phyloP scores from a whole-genome alignment of 495 filamentous ascomycete species.

The Tuber microsphaerosporum region DNA sequence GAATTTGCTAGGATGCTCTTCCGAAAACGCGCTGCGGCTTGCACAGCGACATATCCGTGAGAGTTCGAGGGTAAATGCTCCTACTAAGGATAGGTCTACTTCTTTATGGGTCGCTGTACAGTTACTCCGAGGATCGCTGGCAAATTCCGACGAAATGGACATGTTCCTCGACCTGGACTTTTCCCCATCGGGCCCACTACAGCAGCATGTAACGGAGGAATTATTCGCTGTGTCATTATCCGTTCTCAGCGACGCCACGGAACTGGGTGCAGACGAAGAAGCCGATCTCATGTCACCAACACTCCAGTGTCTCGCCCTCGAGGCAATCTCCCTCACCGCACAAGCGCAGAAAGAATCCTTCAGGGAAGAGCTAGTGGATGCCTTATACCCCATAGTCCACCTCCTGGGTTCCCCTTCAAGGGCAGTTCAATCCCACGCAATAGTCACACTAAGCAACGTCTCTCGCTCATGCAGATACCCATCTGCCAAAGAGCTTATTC shows the following conservation, averaged over 20 bases:
- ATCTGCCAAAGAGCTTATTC: conserved; percentile 67
- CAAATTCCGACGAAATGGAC: conserved; percentile 52
- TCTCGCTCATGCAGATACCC: conserved; percentile 67
- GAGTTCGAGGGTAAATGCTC: conserved; percentile 14
- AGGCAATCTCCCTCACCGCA: conserved; percentile 65
- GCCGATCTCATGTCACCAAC: conserved; percentile 43
- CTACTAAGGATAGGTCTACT: conserved; percentile 41
- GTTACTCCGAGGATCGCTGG: conserved; percentile 54
- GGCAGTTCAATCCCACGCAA: conserved; percentile 69
- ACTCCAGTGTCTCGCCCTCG: conserved; percentile 59
- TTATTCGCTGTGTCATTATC: conserved; percentile 70
- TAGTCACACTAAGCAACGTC: conserved; percentile 72
- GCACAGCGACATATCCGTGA: conserved; percentile 39
- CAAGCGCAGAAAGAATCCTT: conserved; percentile 62
- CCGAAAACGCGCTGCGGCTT: conserved; percentile 33
- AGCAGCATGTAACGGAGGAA: conserved; percentile 60
- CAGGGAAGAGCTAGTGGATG: conserved; percentile 78
- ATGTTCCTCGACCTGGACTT: conserved; percentile 57
- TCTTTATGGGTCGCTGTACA: conserved; percentile 78
- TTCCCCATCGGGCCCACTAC: conserved; percentile 47
- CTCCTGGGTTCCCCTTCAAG: conserved; percentile 67
- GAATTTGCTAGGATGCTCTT: conserved; percentile 44
- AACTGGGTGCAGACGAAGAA: conserved; percentile 48
- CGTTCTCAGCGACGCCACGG: conserved; percentile 52
- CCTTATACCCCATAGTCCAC: conserved; percentile 80